Percentiles rank a stretch among this genome's conserved stretches.
phyloP scores from a whole-genome alignment of 78 protist species.

The Dictyostelium brefeldianum region DNA sequence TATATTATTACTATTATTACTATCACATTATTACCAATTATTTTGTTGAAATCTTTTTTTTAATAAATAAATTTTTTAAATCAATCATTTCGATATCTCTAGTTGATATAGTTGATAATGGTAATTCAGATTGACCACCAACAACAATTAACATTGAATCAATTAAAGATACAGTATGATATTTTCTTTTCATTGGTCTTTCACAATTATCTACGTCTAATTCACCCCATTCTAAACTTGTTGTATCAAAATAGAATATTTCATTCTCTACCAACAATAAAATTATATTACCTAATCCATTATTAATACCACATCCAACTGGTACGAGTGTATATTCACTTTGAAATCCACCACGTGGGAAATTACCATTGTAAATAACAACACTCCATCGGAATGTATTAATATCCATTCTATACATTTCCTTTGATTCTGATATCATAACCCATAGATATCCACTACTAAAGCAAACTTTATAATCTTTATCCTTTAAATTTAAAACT shows the following conservation, averaged over 20 bases:
- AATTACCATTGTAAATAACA: conserved; percentile 36
- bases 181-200: conserved; percentile 48
- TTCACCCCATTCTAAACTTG: conserved; percentile 9
- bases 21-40: not conserved
- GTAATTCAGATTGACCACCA: conserved; percentile 65
- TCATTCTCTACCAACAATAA: conserved; percentile 42
- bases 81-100: conserved; percentile 68
- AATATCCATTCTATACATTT: conserved; percentile 32
- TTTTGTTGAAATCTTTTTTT: conserved; percentile 15
- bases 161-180: conserved; percentile 14
- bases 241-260: conserved; percentile 43
- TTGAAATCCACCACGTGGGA: conserved; percentile 7
- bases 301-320: not conserved
- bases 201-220: conserved; percentile 42
- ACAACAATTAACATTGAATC: conserved; percentile 40
- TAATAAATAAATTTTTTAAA: conserved; percentile 27
- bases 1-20: not conserved
- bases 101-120: conserved; percentile 44
- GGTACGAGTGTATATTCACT: not conserved
- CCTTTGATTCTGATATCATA: not conserved
- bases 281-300: not conserved
- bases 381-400: conserved; percentile 30
- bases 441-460: conserved; percentile 29
- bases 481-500: conserved; percentile 8
- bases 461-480: conserved; percentile 33